Percentiles rank a stretch among this genome's conserved stretches.
phyloP scores from a whole-genome alignment of 75 land plant species.

The Pinus tabuliformis region DNA sequence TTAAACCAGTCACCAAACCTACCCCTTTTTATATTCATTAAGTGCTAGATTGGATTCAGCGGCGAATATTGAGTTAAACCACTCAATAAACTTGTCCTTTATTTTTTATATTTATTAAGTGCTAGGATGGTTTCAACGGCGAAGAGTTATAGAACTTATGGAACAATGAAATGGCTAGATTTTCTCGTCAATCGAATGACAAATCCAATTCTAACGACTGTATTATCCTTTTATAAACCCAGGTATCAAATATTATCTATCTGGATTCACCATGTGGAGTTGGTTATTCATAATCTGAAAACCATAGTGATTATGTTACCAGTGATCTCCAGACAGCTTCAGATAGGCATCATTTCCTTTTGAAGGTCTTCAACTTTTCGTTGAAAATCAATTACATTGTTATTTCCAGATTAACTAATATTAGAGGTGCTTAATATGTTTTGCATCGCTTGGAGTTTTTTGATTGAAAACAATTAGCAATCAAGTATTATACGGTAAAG shows the following conservation, averaged over 20 bases:
- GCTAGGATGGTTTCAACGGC: not conserved
- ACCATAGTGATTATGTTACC: conserved; percentile 51
- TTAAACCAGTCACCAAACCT: too few relatives aligned
- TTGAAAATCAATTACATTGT: not conserved
- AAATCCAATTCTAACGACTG: not conserved
- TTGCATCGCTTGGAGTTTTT: too few relatives aligned
- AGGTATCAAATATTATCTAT: conserved; percentile 89
- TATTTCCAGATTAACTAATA: not conserved
- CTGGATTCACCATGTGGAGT: conserved; percentile 95
- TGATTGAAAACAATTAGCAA: too few relatives aligned
- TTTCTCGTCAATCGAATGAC: not conserved
- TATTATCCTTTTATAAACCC: conserved; percentile 4
- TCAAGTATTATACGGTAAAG: not conserved
- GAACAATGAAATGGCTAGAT: not conserved
- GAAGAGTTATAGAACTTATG: too few relatives aligned
- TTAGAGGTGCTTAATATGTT: too few relatives aligned
- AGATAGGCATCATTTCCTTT: conserved; percentile 71
- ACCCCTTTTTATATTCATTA: too few relatives aligned
- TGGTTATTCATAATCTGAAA: conserved; percentile 78
- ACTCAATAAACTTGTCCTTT: too few relatives aligned
- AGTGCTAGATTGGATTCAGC: too few relatives aligned
- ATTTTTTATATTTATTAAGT: not conserved
- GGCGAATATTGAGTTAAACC: not conserved
- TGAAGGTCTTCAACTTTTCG: conserved; percentile 38
- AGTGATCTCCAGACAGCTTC: conserved; percentile 78